These are phyloP conservation scores for Xylaria sp. DNA, from an alignment of 2,329 filamentous ascomycete species.

Conservation along the genomic window DNA sequence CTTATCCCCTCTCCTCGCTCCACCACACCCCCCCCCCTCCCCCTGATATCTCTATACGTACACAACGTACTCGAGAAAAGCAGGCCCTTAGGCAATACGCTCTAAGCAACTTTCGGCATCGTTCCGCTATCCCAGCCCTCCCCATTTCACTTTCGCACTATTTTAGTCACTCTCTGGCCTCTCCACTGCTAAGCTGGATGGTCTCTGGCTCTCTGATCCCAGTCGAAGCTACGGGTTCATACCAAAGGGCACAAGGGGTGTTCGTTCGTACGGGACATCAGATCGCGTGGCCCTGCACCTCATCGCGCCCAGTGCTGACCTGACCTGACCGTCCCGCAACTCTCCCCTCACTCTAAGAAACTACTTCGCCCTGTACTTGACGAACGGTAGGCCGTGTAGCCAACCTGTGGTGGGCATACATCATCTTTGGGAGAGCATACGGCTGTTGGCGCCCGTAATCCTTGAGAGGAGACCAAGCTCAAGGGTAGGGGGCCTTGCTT, in stretches of 20 bases:
- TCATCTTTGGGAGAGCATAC: not conserved
- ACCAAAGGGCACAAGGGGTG: too few relatives aligned
- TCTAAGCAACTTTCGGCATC: constrained; percentile 36
- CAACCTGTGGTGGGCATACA: constrained; percentile 22
- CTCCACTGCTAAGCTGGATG: constrained; percentile 20
- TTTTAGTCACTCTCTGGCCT: constrained; percentile 34
- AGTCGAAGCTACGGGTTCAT: constrained; percentile 19
- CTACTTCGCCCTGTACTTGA: constrained; percentile 11
- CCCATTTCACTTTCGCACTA: constrained; percentile 30
- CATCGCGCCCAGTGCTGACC: constrained; percentile 21
- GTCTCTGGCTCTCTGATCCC: constrained; percentile 17
- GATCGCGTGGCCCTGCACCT: constrained; percentile 26
- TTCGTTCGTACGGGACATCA: constrained; percentile 19
- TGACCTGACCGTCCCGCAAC: constrained; percentile 12
- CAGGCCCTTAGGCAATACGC: constrained; percentile 29
- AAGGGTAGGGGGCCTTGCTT: constrained; percentile 28
- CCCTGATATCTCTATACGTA: constrained; percentile 28
- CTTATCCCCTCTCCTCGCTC: too few relatives aligned
- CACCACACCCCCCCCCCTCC: too few relatives aligned
- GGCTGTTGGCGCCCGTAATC: constrained; percentile 27
- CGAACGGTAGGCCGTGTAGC: constrained; percentile 12
- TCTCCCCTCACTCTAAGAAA: constrained; percentile 9
- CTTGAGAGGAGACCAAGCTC: constrained; percentile 31
- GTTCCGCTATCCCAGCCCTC: constrained; percentile 26
- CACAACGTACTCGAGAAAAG: constrained; percentile 14